phyloP scores from a whole-genome alignment of 495 filamentous ascomycete species.

The Pseudomonodictys pantanalensis region DNA sequence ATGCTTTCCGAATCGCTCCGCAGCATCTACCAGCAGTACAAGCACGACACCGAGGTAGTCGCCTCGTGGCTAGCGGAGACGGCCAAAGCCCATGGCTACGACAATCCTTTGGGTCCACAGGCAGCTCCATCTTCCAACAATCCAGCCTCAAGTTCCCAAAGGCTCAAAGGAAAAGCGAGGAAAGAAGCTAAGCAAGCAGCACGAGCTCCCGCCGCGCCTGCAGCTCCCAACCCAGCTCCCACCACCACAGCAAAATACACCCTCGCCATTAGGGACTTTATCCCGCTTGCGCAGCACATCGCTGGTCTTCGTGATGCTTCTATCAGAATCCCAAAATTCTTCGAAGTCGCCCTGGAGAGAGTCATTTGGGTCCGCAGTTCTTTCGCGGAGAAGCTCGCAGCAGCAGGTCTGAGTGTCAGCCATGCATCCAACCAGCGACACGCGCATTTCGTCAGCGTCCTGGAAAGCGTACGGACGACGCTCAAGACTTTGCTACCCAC shows the following conservation, averaged over 20 bases:
- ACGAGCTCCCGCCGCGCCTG: neutral
- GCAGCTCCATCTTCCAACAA: neutral
- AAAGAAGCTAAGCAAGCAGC: neutral
- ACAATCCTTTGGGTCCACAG: neutral
- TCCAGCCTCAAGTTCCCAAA: neutral
- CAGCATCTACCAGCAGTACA: constrained; percentile 7
- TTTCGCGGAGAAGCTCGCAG: neutral
- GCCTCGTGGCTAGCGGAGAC: constrained; percentile 13
- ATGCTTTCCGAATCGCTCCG: neutral
- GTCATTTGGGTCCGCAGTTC: neutral
- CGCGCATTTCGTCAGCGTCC: neutral
- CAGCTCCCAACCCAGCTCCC: neutral
- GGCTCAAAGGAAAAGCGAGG: constrained; percentile 9
- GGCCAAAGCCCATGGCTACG: constrained; percentile 7
- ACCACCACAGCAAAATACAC: neutral
- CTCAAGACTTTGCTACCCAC: neutral
- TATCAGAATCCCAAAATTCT: neutral
- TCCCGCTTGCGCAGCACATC: neutral
- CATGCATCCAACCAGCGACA: neutral
- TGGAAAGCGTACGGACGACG: neutral
- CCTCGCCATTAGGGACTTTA: constrained; percentile 1
- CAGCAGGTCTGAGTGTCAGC: neutral
- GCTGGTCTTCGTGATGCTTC: neutral
- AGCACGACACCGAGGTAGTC: constrained; percentile 5
- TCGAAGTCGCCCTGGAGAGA: neutral